A percentile compares a stretch with the other conserved stretches of the same genome.
Conservation (phyloP, 495 filamentous ascomycete species). For the Tuber magnatum region DNA sequence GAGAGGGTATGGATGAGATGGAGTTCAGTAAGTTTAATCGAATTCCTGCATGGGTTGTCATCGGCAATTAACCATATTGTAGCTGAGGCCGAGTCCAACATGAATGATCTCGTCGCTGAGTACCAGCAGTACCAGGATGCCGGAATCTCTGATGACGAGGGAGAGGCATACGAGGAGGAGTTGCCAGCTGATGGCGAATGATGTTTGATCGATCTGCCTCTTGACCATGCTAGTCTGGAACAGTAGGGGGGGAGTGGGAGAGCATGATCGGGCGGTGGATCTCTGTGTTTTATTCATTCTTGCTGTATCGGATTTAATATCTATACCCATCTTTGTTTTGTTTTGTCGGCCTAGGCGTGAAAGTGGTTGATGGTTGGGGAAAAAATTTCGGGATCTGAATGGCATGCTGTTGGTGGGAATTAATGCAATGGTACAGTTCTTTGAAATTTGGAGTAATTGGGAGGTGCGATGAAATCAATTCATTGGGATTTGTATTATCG, state of each 20-base stretch:
- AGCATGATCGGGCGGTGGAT: conserved; percentile 13
- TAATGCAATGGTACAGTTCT: conserved; percentile 4
- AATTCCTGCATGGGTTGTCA: background rate
- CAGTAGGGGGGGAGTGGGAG: conserved; percentile 10
- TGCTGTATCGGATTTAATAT: conserved; percentile 36
- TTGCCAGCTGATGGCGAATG: conserved; percentile 50
- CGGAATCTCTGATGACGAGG: conserved; percentile 61
- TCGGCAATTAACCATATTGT: conserved; percentile 53
- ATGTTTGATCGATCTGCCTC: conserved; percentile 23
- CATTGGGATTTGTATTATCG: background rate
- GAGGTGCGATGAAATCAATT: background rate
- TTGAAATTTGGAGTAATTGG: background rate
- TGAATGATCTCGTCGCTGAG: conserved; percentile 99
- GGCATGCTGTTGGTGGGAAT: conserved; percentile 3
- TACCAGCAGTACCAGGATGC: conserved; percentile 99
- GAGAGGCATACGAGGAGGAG: conserved; percentile 56
- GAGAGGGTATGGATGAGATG: conserved; percentile 99
- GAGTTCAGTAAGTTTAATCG: conserved; percentile 57
- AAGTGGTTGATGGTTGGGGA: conserved; percentile 1
- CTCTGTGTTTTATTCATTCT: conserved; percentile 28
- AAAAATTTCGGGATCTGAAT: conserved; percentile 3
- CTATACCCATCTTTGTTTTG: conserved; percentile 31
- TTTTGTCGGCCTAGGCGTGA: conserved; percentile 2
- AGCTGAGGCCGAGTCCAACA: conserved; percentile 99
- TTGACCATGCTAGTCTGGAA: conserved; percentile 26